Evolutionary conservation across 805 yeast species (phyloP).

Genomic region (Groenewaldozyma tartarivorans): DNA sequence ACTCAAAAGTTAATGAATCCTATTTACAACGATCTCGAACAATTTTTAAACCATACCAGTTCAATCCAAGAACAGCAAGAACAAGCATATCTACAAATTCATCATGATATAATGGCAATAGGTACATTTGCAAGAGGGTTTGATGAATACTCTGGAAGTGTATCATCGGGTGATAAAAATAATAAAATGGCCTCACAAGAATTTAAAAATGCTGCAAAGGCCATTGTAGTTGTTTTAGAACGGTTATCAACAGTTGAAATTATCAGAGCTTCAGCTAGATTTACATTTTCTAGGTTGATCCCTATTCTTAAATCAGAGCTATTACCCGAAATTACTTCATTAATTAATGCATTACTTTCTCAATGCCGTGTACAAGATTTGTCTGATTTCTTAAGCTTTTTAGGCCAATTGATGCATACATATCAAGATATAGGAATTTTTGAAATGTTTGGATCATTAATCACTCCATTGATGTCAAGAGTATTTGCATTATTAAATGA

Average conservation of each 20-base stretch:
- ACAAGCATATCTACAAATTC: constrained; percentile 57
- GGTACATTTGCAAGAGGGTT: constrained; percentile 87
- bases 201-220: constrained; percentile 67
- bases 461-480: constrained; percentile 65
- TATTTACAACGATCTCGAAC: constrained; percentile 60
- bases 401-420: constrained; percentile 80
- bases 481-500: constrained; percentile 43
- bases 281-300: constrained; percentile 78
- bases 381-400: constrained; percentile 71
- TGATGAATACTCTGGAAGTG: constrained; percentile 33
- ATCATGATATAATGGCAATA: constrained; percentile 78
- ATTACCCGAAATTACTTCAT: constrained; percentile 51
- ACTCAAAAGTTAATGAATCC: constrained; percentile 67
- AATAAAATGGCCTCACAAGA: constrained; percentile 5
- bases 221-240: constrained; percentile 74
- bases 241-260: constrained; percentile 54
- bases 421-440: constrained; percentile 64
- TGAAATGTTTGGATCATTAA: constrained; percentile 59
- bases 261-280: constrained; percentile 78
- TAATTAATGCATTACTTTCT: constrained; percentile 57
- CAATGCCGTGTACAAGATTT: constrained; percentile 58
- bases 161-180: constrained; percentile 3
- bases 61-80: constrained; percentile 29
- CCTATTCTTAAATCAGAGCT: constrained; percentile 53
- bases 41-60: constrained; percentile 28